Percentiles rank a stretch among this genome's conserved stretches.
Evolutionary conservation across 768 basidiomycete species (phyloP).

Genomic region (Naganishia antarctica): DNA sequence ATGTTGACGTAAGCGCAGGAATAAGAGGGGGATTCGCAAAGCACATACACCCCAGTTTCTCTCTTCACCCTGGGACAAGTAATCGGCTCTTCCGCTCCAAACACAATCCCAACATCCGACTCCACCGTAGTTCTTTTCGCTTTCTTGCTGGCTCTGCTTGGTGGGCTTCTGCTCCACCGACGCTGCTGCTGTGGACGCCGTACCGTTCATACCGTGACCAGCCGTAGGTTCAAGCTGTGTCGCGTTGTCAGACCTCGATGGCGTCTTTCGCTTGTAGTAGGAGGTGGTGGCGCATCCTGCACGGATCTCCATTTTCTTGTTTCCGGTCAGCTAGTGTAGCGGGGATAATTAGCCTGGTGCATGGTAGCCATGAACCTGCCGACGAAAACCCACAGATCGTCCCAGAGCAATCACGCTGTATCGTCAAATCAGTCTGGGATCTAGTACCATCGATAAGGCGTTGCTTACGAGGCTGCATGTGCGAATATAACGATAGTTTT

Average conservation of each 20-base stretch:
- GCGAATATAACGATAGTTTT: slow-evolving; percentile 45
- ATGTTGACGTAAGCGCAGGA: background rate
- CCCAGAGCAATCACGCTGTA: slow-evolving; percentile 46
- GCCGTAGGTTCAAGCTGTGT: background rate
- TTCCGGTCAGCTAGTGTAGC: slow-evolving; percentile 40
- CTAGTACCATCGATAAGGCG: background rate
- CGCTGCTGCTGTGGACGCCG: background rate
- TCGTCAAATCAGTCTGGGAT: background rate
- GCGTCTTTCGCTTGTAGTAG: slow-evolving; percentile 35
- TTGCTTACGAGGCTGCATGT: slow-evolving; percentile 43
- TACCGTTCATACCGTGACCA: background rate
- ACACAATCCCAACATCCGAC: slow-evolving; percentile 46
- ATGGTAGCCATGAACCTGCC: background rate
- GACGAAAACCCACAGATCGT: slow-evolving; percentile 21
- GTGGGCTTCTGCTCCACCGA: background rate
- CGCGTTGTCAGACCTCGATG: slow-evolving; percentile 10
- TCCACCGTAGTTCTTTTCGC: slow-evolving; percentile 25
- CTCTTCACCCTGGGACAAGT: slow-evolving; percentile 47
- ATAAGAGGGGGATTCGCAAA: background rate
- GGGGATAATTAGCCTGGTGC: background rate
- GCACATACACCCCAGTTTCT: slow-evolving; percentile 44
- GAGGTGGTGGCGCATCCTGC: slow-evolving; percentile 47
- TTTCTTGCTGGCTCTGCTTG: background rate
- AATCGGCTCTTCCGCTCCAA: slow-evolving; percentile 45
- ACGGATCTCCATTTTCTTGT: slow-evolving; percentile 37